Base-by-base conservation (phyloP, 1,284 basidiomycete species). In the Microbotryum scabiosae region DNA sequence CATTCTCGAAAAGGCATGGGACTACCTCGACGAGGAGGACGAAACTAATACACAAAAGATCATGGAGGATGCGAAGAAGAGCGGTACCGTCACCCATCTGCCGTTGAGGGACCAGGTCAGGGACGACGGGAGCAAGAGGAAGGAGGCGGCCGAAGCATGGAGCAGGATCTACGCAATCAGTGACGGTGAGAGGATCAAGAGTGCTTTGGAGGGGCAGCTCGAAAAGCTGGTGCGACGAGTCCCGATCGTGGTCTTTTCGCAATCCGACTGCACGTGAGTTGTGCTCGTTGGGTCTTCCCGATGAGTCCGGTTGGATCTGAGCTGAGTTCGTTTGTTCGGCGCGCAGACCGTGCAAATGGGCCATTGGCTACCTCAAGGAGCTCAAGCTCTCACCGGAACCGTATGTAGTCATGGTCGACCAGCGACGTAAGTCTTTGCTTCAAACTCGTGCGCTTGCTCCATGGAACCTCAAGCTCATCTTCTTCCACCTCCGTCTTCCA, bases 251-350 rank as follows among this genome's bases (percentile, higher is more conserved):
- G 82, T 89, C 18, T 89, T 90, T 70, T 41, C 88, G 87, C 78
- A 90, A 85, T 83, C 80, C 85, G 21, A 85, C 83, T 89, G 87
- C 80, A 82, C 82, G 85, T 83, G 64, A 67, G 80, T 75, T 3
- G 26, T 44, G 21, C 48, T 16, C 46, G 25, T n/a, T 9, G 20
- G 43, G 26, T 45, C 8, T 56, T 30, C 28, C n/a, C 30, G 20
- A 23, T 44, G 18, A 5, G 23, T n/a, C 30, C 43, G 36, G 20
- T 44, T 50, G 36, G 26, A 51, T 52, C 21, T 26, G 21, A 44
- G 58, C 26, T 41, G 36, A 52, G 54, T 7, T 8, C 26, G 49
- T 18, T 54, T 26, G 9, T 47, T 10, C 28, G 7, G 18, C 63
- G 36, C 51, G 16, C 62, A 86, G 85, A 47, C 86, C 80, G 69